Evolutionary conservation across 495 filamentous ascomycete species (phyloP).

Genomic region (Aspergillus nanangensis): DNA sequence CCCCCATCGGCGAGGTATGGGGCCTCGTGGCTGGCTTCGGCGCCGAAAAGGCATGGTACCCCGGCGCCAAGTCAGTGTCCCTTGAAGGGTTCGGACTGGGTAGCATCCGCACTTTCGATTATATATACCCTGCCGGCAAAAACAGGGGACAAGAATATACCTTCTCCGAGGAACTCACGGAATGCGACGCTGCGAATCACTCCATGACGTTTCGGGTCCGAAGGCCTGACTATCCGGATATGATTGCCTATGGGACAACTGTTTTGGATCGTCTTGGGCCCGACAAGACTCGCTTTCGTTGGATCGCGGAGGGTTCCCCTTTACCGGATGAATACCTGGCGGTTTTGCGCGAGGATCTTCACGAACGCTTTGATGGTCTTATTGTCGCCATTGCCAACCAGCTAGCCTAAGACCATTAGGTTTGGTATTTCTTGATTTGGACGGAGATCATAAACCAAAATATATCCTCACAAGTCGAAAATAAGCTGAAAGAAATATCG

Average conservation of each 20-base stretch:
- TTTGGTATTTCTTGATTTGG: background rate
- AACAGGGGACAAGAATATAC: background rate
- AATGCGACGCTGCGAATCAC: background rate
- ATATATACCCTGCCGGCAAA: background rate
- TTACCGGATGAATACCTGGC: background rate
- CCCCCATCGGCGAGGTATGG: background rate
- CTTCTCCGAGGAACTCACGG: background rate
- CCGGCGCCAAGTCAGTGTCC: too few relatives aligned
- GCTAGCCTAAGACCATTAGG: background rate
- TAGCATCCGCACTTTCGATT: background rate
- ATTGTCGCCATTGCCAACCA: constrained; percentile 2
- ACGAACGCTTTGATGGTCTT: background rate
- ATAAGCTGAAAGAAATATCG: too few relatives aligned
- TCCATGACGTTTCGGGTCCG: background rate
- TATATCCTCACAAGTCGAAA: too few relatives aligned
- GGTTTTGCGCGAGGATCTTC: constrained; percentile 1
- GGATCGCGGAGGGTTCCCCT: background rate
- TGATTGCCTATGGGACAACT: background rate
- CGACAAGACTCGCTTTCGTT: background rate
- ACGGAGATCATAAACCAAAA: too few relatives aligned
- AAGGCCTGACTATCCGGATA: background rate
- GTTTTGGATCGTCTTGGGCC: background rate
- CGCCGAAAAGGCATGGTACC: constrained; percentile 1
- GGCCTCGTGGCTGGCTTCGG: constrained; percentile 1
- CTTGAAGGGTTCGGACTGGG: background rate